Evolutionary conservation across 345 rosid species (phyloP).

Genomic region (Gossypium turneri): DNA sequence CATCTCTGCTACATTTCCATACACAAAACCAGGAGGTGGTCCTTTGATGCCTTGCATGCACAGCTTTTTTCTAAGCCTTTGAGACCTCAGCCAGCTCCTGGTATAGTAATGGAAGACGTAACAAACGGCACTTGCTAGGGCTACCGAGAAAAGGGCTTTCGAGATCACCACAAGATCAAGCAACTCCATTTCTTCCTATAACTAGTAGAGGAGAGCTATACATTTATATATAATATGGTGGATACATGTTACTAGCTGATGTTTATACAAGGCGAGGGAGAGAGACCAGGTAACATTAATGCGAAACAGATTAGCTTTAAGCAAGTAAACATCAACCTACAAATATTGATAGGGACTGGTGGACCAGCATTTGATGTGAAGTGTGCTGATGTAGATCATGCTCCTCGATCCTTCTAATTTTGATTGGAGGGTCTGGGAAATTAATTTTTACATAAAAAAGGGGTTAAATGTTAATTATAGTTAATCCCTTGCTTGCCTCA

Average conservation of each 20-base stretch:
- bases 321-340: constrained; percentile 14
- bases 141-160: background rate
- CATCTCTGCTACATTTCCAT: constrained; percentile 72
- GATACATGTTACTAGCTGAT: background rate
- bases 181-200: constrained; percentile 12
- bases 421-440: constrained; percentile 14
- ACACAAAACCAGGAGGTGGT: constrained; percentile 52
- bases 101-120: constrained; percentile 21
- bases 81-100: constrained; percentile 21
- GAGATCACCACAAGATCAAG: background rate
- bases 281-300: constrained; percentile 1
- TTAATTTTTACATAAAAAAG: background rate
- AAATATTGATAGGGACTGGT: background rate
- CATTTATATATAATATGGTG: background rate
- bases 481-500: too few species aligned
- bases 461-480: background rate
- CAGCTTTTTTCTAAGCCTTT: constrained; percentile 39
- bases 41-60: constrained; percentile 61
- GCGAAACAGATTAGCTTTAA: constrained; percentile 9
- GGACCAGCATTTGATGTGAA: constrained; percentile 14
- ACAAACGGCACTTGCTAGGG: background rate
- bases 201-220: background rate
- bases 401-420: background rate
- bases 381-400: background rate
- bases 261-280: background rate